Evolutionary conservation across 208 protist species (phyloP).

Genomic region (Borovskyia barvae): DNA sequence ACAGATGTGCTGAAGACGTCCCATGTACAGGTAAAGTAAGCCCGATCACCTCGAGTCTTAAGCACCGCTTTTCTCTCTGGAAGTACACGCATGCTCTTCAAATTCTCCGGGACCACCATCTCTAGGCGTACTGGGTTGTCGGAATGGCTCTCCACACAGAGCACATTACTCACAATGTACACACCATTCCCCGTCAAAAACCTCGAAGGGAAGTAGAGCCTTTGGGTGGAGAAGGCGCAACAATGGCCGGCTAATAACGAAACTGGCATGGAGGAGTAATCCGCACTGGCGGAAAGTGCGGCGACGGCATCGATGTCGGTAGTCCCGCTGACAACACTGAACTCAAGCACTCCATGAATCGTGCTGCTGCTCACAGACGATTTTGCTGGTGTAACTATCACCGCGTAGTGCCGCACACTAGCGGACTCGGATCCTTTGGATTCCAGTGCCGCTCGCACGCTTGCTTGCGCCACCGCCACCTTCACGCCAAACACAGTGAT

Average conservation of each 20-base stretch:
- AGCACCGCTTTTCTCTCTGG: conserved; percentile 24
- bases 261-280: conserved; percentile 8
- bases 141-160: conserved; percentile 51
- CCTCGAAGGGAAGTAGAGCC: conserved; percentile 51
- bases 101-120: conserved; percentile 30
- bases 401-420: conserved; percentile 32
- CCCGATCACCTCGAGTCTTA: conserved; percentile 10
- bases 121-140: conserved; percentile 35
- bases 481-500: conserved; percentile 20
- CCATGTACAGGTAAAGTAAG: conserved; percentile 54
- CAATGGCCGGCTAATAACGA: conserved; percentile 2
- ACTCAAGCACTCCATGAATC: conserved; percentile 39
- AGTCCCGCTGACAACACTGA: conserved; percentile 28
- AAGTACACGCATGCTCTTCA: conserved; percentile 16
- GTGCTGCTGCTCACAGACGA: conserved; percentile 12
- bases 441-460: conserved; percentile 12
- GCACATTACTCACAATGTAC: conserved; percentile 69
- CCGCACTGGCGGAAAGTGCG: conserved; percentile 7
- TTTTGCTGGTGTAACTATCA: conserved; percentile 15
- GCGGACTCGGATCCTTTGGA: conserved; percentile 3
- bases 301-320: conserved; percentile 10
- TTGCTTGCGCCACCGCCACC: conserved; percentile 15
- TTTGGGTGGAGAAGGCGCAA: conserved; percentile 38
- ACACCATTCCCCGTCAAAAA: conserved; percentile 42
- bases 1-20: conserved; percentile 44